Percentiles rank a stretch among this genome's conserved stretches.
phyloP scores from a whole-genome alignment of 106 monocot species.

The Apostasia ramifera region DNA sequence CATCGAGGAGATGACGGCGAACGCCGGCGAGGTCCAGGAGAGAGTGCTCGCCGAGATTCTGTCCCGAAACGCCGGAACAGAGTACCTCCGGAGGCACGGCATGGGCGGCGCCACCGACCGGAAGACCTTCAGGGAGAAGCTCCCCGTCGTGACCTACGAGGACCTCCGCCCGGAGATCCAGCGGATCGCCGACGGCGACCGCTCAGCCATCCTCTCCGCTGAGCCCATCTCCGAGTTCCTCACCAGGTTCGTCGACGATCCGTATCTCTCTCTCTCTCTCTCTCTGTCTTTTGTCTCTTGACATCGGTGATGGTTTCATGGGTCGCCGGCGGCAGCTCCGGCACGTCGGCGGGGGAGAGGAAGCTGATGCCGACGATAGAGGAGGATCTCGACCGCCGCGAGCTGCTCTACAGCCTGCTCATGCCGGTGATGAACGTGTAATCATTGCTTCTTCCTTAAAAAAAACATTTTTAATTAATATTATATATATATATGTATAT shows the following conservation, averaged over 20 bases:
- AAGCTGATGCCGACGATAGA: constrained; percentile 81
- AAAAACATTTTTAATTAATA: too few relatives aligned
- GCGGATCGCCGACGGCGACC: constrained; percentile 72
- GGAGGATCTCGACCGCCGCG: constrained; percentile 67
- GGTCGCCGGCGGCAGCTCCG: constrained; percentile 34
- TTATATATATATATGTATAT: not conserved
- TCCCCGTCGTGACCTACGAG: constrained; percentile 67
- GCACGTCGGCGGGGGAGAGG: constrained; percentile 67
- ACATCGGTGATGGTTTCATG: too few relatives aligned
- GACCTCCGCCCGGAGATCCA: constrained; percentile 61
- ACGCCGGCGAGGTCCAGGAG: constrained; percentile 36
- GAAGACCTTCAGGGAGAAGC: constrained; percentile 31
- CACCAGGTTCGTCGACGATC: constrained; percentile 36
- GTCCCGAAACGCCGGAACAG: constrained; percentile 34
- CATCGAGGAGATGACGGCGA: constrained; percentile 44
- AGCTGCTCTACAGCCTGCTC: constrained; percentile 60
- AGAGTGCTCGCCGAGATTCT: constrained; percentile 54
- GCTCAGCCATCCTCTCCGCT: constrained; percentile 53
- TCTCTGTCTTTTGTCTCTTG: too few relatives aligned
- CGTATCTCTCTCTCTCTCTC: too few relatives aligned
- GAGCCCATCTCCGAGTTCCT: constrained; percentile 71
- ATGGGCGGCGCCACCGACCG: constrained; percentile 29
- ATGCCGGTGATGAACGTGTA: constrained; percentile 74
- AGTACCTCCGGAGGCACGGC: constrained; percentile 41
- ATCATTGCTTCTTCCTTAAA: not conserved